These are phyloP conservation scores for Cymbopogon citratus DNA, from an alignment of 176 grass and related monocot species.

Conservation along the genomic window DNA sequence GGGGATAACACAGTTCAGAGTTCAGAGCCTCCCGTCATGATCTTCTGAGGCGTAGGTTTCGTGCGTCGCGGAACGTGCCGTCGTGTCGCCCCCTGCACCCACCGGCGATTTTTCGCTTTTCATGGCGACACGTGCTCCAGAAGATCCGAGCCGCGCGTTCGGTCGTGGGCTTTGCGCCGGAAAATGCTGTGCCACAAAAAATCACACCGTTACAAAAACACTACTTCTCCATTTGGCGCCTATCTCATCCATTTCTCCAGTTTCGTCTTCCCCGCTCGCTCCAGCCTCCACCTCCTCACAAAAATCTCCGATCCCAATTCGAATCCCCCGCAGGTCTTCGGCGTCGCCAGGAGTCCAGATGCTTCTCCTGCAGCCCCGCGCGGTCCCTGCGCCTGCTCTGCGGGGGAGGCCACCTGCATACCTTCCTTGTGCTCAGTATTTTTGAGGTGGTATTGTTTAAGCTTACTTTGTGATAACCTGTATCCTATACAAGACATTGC, in stretches of 20 bases:
- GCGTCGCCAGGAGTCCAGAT: neutral
- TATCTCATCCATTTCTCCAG: neutral
- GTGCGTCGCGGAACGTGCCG: neutral
- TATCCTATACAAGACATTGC: neutral
- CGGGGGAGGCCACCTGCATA: neutral
- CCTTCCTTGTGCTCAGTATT: constrained; percentile 17
- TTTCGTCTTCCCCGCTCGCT: neutral
- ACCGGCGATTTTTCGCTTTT: neutral
- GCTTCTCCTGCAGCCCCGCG: constrained; percentile 6
- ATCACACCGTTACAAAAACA: constrained; percentile 28
- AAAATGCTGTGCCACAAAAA: constrained; percentile 30
- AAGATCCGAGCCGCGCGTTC: neutral
- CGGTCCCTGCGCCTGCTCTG: neutral
- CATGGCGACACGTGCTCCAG: too few relatives aligned
- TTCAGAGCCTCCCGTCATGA: neutral
- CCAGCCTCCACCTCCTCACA: neutral
- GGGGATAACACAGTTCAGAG: constrained; percentile 43
- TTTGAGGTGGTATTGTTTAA: constrained; percentile 8
- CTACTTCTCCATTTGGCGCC: constrained; percentile 45
- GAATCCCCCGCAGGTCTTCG: neutral
- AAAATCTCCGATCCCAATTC: neutral
- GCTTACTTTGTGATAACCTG: constrained; percentile 8
- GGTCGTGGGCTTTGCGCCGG: neutral
- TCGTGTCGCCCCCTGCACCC: neutral
- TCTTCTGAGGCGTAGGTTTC: neutral